Evolutionary conservation across 2,329 filamentous ascomycete genomes (phyloP), one percentile per base, ranked within the genome.

Genomic region (Elsinoe perseae): DNA sequence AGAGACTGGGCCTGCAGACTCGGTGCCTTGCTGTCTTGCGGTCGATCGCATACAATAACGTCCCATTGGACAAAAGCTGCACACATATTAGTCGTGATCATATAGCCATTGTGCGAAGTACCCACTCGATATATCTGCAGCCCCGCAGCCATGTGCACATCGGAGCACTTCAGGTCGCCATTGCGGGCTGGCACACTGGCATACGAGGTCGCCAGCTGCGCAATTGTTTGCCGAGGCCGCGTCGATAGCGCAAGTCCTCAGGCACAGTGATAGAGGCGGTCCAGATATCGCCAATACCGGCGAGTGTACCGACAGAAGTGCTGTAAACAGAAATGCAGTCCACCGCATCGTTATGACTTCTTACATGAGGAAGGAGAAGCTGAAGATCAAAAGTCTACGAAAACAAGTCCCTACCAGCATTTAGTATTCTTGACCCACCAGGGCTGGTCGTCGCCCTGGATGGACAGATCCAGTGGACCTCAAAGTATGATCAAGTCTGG

Each of bases 41-140:
- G 40, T 23, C 40, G 40, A 44, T 44, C 20, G 16, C 40, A 44
- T 21, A 27, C 40, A 9, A 44, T 21, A 10, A 25, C 40, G 25
- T 44, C 40, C 40, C 40, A 44, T n/a, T 44, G 40, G 8, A 44
- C 40, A n/a, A 44, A 44, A 23, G 40, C 40, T 44, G n/a, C 12
- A 14, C 12, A 4, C 40, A 10, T 2, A 20, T 43, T 4, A 43
- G 40, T 23, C 2, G 12, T 7, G 40, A 43, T 36, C 40, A 5
- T 20, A 23, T 14, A 21, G 4, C 18, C 8, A 10, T 23, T 7
- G 2, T 16, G 2, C 18, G 4, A 10, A 23, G 8, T 23, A 10
- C 40, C 18, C 8, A 43, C 40, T 43, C 21, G 40, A 20, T 2
- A 44, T 12, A 10, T 44, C 40, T n/a, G 20, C 20, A 25, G 20